Evolutionary conservation across 345 rosid genomes (phyloP).

Genomic region (Ceriops tagal): DNA sequence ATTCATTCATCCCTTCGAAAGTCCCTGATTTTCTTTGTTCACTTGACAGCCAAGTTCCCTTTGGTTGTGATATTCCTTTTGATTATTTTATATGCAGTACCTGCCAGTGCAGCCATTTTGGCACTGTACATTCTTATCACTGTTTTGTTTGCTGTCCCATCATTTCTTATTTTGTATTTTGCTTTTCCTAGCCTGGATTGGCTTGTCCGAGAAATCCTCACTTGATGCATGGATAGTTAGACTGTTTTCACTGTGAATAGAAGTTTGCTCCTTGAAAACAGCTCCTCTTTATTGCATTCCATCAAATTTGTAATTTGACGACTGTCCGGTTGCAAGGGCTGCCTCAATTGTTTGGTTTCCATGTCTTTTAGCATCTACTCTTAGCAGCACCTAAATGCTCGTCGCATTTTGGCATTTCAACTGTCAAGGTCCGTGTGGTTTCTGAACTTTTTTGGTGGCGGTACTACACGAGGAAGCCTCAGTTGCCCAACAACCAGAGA

Average conservation of each 20-base stretch:
- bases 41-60: slow-evolving; percentile 87
- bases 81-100: slow-evolving; percentile 78
- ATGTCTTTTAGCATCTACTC: slow-evolving; percentile 2
- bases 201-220: slow-evolving; percentile 82
- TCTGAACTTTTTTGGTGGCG: neutral
- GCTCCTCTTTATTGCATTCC: slow-evolving; percentile 2
- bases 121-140: slow-evolving; percentile 78
- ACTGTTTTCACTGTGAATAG: slow-evolving; percentile 12
- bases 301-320: slow-evolving; percentile 14
- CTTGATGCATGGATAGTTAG: slow-evolving; percentile 28
- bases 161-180: slow-evolving; percentile 82
- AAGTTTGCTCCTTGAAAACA: slow-evolving; percentile 17
- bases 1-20: slow-evolving; percentile 58
- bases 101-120: slow-evolving; percentile 84
- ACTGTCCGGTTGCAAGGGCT: slow-evolving; percentile 16
- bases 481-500: neutral
- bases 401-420: neutral
- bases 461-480: neutral
- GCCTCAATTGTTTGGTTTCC: slow-evolving; percentile 5
- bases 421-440: neutral
- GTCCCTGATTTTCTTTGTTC: slow-evolving; percentile 72
- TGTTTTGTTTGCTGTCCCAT: slow-evolving; percentile 76
- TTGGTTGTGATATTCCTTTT: slow-evolving; percentile 76
- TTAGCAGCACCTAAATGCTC: neutral
- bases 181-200: slow-evolving; percentile 90